Conservation (phyloP, 768 basidiomycete genomes). For the Lactifluus volemus region DNA sequence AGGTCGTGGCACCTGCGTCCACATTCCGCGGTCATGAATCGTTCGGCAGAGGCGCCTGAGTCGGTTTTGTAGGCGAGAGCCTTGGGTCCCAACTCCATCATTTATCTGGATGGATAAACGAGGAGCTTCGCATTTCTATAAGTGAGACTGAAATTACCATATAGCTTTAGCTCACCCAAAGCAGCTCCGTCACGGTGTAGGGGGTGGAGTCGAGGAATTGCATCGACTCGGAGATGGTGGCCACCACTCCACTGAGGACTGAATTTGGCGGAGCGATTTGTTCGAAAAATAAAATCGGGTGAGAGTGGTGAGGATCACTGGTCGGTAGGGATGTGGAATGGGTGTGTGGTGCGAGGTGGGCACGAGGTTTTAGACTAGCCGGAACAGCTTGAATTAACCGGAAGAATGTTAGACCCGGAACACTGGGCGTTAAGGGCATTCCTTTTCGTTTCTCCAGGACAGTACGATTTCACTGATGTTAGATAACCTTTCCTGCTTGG, state of each 20-base stretch:
- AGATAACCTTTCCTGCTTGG: background rate
- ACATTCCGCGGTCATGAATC: background rate
- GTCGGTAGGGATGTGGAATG: background rate
- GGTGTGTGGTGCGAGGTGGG: background rate
- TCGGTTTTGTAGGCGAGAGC: background rate
- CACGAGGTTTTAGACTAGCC: background rate
- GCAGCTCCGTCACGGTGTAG: too few relatives aligned
- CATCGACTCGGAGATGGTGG: background rate
- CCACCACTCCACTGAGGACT: background rate
- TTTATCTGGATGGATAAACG: background rate
- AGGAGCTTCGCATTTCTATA: background rate
- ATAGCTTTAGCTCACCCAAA: background rate
- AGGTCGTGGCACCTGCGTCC: background rate
- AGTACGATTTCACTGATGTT: background rate
- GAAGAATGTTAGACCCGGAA: background rate
- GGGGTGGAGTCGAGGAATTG: background rate
- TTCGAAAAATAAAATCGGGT: background rate
- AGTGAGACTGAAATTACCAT: background rate
- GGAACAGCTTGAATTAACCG: background rate
- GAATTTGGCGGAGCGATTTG: background rate
- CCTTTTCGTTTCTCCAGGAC: background rate
- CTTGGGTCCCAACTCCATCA: background rate
- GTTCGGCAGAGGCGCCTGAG: background rate
- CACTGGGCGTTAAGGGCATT: background rate
- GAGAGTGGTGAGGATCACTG: background rate